Evolutionary conservation across 2,329 filamentous ascomycete genomes (phyloP).

Genomic region (Neonectria hederae): DNA sequence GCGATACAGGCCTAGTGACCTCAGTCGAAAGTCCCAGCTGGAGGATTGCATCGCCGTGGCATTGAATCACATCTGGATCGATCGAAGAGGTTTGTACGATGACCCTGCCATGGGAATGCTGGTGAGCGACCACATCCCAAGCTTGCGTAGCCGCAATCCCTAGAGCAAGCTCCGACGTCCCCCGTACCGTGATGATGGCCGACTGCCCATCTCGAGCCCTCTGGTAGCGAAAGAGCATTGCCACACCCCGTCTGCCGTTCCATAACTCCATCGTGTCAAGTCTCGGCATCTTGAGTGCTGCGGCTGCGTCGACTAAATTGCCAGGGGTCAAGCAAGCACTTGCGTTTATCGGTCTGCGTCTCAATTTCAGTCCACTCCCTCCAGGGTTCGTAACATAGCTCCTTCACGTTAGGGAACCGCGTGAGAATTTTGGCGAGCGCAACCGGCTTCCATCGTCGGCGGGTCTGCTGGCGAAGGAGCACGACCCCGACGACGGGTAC

Average conservation of each 20-base stretch:
- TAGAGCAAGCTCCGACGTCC: conserved; percentile 35
- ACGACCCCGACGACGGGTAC: conserved; percentile 46
- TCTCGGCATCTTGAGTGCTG: conserved; percentile 42
- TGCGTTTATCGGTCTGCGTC: conserved; percentile 40
- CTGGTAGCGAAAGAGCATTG: conserved; percentile 40
- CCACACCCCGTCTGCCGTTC: conserved; percentile 42
- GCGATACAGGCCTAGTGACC: conserved; percentile 33
- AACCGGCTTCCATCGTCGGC: conserved; percentile 46
- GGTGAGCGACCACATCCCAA: conserved; percentile 38
- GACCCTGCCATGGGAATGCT: conserved; percentile 30
- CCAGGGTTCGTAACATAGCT: conserved; percentile 53
- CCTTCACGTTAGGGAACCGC: conserved; percentile 47
- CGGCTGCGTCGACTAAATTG: conserved; percentile 26
- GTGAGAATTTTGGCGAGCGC: conserved; percentile 46
- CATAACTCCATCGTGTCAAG: conserved; percentile 47
- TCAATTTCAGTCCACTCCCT: conserved; percentile 43
- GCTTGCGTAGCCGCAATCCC: conserved; percentile 27
- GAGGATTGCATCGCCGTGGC: conserved; percentile 39
- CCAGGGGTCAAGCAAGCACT: conserved; percentile 33
- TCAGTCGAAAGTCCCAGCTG: conserved; percentile 34
- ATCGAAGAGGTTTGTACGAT: conserved; percentile 29
- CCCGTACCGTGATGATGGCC: conserved; percentile 38
- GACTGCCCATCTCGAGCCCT: conserved; percentile 26
- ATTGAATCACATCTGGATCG: conserved; percentile 23
- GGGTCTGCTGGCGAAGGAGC: conserved; percentile 51